Evolutionary conservation across 2,329 filamentous ascomycete genomes (phyloP), one percentile per base, ranked within the genome.

Genomic region (Nigrospora oryzae): DNA sequence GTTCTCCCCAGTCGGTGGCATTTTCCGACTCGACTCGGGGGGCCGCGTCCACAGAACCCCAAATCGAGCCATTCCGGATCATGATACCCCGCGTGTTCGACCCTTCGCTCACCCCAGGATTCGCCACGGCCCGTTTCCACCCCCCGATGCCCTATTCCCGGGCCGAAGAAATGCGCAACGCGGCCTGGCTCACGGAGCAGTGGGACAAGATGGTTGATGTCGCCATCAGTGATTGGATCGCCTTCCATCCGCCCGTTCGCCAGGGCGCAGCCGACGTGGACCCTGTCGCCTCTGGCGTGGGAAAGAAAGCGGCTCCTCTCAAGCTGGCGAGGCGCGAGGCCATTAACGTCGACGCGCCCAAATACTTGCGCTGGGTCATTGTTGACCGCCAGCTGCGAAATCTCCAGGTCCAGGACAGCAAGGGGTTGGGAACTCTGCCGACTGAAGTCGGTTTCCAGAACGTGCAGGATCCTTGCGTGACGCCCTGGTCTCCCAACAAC

Each of bases 111-210:
- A 62, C 72, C 0, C 77, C 77, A 0, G 76, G 72, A 2, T 81
- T 77, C 71, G 57, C 65, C 7, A 56, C 56, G 4, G 60, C 61
- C 11, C 67, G 76, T 3, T 66, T 67, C 0, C 43, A 54, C 2
- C 67, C 73, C 1, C 64, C 71, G 1, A 51, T 46, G 13, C 72
- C 72, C 11, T 73, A 75, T 51, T 68, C 62, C 13, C 64, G 65
- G 34, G 65, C 70, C 2, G 74, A 77, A 50, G 70, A 80, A 49
- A 62, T 76, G 52, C 73, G 73, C 46, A 79, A 78, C 48, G 74
- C 75, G 2, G 68, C 70, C 2, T 66, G 68, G 40, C 55, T 81
- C 36, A 74, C 74, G 1, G 55, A 55, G 10, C 59, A 63, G 12
- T 81, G 77, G 77, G 77, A 81, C 49, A 51, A 59, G 5, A 51